Base-by-base conservation (phyloP, 257 asterid species). In the Solanum neorickii region DNA sequence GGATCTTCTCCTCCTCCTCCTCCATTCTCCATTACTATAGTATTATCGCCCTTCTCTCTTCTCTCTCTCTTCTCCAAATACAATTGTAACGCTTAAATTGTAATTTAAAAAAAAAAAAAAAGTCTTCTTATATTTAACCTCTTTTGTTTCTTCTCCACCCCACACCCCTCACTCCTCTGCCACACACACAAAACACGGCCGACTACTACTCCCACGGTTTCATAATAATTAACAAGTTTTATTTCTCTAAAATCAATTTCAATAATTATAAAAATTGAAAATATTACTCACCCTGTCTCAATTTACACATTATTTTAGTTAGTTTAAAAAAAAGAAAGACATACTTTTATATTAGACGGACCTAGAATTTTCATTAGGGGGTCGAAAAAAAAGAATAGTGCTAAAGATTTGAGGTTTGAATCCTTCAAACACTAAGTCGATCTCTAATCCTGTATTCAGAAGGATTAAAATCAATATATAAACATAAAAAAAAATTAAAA, bases 21-120 rank as follows among this genome's bases (percentile, higher is more conserved):
- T 35, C 87, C 86, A 52, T 78, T 31, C 47, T 85, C 87, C 87
- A 87, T 87, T 65, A n/a, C 72, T 65, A 62, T 62, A 6, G 7
- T 59, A 3, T 56, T 80, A 4, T 52, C 59, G 13, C n/a, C 84
- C 37, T 16, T 46, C 42, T 46, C 66, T 75, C 39, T 35, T 35
- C 39, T 39, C 31, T 74, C 33, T 76, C 84, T 46, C 1, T 27
- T 80, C 85, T 41, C 85, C 5, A 47, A 27, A 27, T 39, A 56
- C 33, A 78, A 78, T 46, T 25, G 21, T 78, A 46, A 75, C 56
- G 33, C n/a, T 3, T 39, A 12, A 41, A 75, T 41, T 23, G 56
- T 29, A 21, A 68, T 33, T 33, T 1, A 5, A 5, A 35, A 5
- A 35, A 35, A 35, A 1, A 10, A 7, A n/a, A 6, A 41, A 5